A percentile compares a stretch with the other conserved stretches of the same genome.
These are phyloP conservation scores for Nakataea oryzae DNA, from an alignment of 2,329 filamentous ascomycete genomes.

Conservation along the genomic window DNA sequence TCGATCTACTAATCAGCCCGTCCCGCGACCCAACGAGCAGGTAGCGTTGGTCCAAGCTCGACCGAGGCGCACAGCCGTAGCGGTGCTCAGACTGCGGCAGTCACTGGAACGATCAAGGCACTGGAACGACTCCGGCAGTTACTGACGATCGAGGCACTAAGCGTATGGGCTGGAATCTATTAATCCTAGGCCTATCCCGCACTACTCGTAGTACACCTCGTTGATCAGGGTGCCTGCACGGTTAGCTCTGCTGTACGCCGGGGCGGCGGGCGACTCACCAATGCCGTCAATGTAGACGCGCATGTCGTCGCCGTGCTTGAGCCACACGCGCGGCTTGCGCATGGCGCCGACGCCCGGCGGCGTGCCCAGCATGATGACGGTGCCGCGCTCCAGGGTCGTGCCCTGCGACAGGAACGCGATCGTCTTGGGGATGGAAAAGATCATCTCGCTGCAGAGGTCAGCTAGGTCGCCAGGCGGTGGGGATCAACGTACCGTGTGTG, in stretches of 20 bases:
- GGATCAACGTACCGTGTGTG: conserved; percentile 15
- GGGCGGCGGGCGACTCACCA: conserved; percentile 11
- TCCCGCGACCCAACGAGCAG: too few species aligned
- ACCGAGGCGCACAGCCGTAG: too few species aligned
- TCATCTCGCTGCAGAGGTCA: conserved; percentile 19
- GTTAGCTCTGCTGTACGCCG: not conserved
- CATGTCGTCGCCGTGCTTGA: conserved; percentile 16
- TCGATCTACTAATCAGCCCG: too few species aligned
- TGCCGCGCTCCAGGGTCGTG: conserved; percentile 25
- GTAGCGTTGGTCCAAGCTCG: too few species aligned
- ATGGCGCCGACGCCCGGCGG: conserved; percentile 29
- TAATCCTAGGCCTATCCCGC: not conserved
- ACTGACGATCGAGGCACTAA: too few species aligned
- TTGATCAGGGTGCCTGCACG: conserved; percentile 20
- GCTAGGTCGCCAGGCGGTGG: too few species aligned
- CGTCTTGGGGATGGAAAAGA: conserved; percentile 24
- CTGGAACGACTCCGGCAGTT: too few species aligned
- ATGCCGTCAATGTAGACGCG: conserved; percentile 24
- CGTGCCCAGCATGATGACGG: conserved; percentile 29
- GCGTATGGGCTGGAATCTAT: too few species aligned
- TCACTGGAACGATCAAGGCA: too few species aligned
- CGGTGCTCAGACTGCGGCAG: too few species aligned
- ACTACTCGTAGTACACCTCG: conserved; percentile 23
- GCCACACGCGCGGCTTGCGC: conserved; percentile 18
- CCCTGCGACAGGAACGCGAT: conserved; percentile 25